Evolutionary conservation across 176 grass and related monocot genomes (phyloP), one percentile per base, ranked within the genome.

Genomic region (Musa schizocarpa): DNA sequence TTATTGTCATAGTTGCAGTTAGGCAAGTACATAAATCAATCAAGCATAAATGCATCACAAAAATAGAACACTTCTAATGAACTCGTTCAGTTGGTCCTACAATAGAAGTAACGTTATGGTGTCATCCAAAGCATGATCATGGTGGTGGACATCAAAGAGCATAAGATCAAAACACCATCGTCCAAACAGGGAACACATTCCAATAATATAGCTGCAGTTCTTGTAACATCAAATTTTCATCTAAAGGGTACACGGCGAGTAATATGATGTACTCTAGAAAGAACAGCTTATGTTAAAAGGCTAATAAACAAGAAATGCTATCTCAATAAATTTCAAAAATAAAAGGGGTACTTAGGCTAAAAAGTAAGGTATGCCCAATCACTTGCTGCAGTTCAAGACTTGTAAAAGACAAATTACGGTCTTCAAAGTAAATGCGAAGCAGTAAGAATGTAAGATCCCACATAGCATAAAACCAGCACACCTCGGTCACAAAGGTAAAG

Each of bases 401-500:
- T 56, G 21, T 56, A 54, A 55, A 69, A 17, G 26, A 19, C 25
- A 29, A 50, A 9, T 64, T 69, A 68, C 49, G 69, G 26, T 70
- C 77, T 57, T 68, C 53, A 70, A 79, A 79, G 11, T 49, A 57
- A 49, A 26, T 9, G 59, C 53, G 50, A 53, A 27, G 75, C 75
- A 66, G 11, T 65, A 25, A 43, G 34, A 70, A 50, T 70, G 53
- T 79, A 79, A 3, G 7, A 79, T 52, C 64, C 27, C 16, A 54
- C 8, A 50, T n/a, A 49, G 23, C 13, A 68, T n/a, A 34, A 24
- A 78, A 13, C 23, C 65, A 58, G 53, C 77, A 79, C 16, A 70
- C 27, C 66, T 58, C n/a, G 53, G 77, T 79, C 77, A 79, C 66
- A 79, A 79, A 58, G 77, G 77, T 25, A 70, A 79, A 70, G 77